phyloP scores from a whole-genome alignment of 345 rosid species.

The Eucalyptus regnans region DNA sequence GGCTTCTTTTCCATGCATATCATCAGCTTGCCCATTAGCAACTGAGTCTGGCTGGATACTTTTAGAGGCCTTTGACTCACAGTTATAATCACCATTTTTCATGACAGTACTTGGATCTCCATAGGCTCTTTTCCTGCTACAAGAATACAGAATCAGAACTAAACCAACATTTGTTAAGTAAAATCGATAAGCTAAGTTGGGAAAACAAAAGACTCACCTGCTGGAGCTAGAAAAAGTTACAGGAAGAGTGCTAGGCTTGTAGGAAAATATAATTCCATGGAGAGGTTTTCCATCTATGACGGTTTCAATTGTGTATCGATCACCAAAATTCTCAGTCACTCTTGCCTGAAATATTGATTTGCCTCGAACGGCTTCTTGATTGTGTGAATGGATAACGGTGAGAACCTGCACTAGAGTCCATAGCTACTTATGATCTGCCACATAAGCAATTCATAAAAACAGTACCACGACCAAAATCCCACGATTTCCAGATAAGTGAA shows the following conservation, averaged over 20 bases:
- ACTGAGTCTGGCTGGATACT: slow-evolving; percentile 5
- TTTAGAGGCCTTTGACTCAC: slow-evolving; percentile 13
- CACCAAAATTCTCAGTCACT: slow-evolving; percentile 4
- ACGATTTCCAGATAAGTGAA: neutral
- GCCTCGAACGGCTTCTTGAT: slow-evolving; percentile 25
- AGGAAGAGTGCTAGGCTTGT: slow-evolving; percentile 28
- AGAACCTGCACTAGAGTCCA: slow-evolving; percentile 25
- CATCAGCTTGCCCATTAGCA: slow-evolving; percentile 12
- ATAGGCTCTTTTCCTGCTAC: slow-evolving; percentile 33
- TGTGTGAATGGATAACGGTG: slow-evolving; percentile 20
- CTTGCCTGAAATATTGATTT: slow-evolving; percentile 8
- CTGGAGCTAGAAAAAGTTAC: slow-evolving; percentile 12
- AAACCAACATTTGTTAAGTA: neutral
- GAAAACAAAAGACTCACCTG: slow-evolving; percentile 18
- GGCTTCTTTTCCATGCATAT: slow-evolving; percentile 8
- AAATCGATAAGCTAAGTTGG: neutral
- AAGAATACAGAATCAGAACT: neutral
- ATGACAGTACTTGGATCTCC: slow-evolving; percentile 11
- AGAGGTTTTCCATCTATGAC: slow-evolving; percentile 70
- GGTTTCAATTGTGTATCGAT: slow-evolving; percentile 74
- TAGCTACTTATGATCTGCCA: neutral
- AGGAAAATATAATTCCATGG: slow-evolving; percentile 64
- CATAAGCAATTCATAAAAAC: neutral
- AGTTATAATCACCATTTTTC: slow-evolving; percentile 29
- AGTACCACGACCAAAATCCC: neutral